Evolutionary conservation across 306 rosid genomes (phyloP), one percentile per base, ranked within the genome.

Genomic region (Trifolium pratense): DNA sequence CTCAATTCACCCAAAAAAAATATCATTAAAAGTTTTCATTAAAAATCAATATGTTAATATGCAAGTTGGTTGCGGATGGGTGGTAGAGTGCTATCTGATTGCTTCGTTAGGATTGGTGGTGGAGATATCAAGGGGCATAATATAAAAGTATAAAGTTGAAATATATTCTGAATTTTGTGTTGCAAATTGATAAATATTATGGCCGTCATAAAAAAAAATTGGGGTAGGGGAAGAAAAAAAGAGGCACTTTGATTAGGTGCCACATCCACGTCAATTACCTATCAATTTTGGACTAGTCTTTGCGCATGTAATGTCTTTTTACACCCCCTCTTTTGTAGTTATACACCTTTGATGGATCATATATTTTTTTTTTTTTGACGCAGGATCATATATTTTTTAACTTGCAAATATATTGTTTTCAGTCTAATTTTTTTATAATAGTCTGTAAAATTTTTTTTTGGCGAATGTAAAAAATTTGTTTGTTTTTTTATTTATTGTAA

Each of bases 231-330:
- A 10, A 23, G 29, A 56, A 23, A 16, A 56, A 56, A 56, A 21
- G 7, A 56, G 3, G 14, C 14, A 21, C 15, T 55, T 55, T n/a
- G 29, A 55, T 21, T 55, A 11, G 62, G 36, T 12, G 16, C 4
- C 36, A 56, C 36, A 5, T 56, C 62, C 62, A 56, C 34, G 36
- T 56, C 62, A 53, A 9, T 53, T 53, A 23, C 59, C 12, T 53
- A 48, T 48, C 55, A 52, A 56, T 23, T 23, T n/a, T 56, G 62
- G n/a, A 56, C 32, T 23, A 23, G 15, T 55, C 61, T 21, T 21
- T 25, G 23, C 61, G 7, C 60, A 55, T 55, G 32, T 10, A 55
- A 20, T 55, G n/a, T 55, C 32, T 15, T 18, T 20, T 53, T 53
- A 18, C 12, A n/a, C 49, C 49, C 2, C 6, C n/a, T 13, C 5